Evolutionary conservation across 768 basidiomycete genomes (phyloP).

Genomic region (Leccinum boreale): DNA sequence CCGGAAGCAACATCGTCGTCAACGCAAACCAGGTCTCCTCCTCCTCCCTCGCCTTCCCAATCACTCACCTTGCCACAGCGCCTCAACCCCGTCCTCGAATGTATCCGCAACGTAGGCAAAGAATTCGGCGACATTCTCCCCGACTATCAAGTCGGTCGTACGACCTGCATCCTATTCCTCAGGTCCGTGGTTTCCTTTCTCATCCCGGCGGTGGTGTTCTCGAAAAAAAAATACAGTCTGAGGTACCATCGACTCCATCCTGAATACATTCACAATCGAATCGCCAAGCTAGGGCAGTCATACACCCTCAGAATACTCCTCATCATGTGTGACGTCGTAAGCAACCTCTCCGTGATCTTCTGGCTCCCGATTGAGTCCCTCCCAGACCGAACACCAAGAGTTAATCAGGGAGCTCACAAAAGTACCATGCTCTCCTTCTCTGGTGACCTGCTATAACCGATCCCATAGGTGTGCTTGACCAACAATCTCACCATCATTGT

Average conservation of each 20-base stretch:
- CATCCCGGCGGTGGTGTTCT: not conserved
- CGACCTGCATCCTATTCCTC: constrained; percentile 88
- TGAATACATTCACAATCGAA: constrained; percentile 91
- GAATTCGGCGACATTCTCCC: constrained; percentile 92
- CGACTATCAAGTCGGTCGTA: constrained; percentile 95
- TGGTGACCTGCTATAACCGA: not conserved
- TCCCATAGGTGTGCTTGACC: constrained; percentile 69
- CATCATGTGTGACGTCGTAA: constrained; percentile 87
- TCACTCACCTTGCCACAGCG: constrained; percentile 44
- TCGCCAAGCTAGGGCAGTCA: constrained; percentile 77
- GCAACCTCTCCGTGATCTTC: constrained; percentile 27
- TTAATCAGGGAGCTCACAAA: constrained; percentile 92
- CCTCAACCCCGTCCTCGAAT: constrained; percentile 85
- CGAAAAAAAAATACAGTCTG: constrained; percentile 46
- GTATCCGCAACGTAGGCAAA: constrained; percentile 84
- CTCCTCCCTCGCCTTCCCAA: not conserved
- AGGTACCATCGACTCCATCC: constrained; percentile 96
- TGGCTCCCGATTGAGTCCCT: not conserved
- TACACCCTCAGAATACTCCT: constrained; percentile 86
- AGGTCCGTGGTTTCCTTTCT: constrained; percentile 47
- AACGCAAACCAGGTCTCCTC: constrained; percentile 54
- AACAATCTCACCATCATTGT: constrained; percentile 93
- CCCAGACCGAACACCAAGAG: constrained; percentile 88
- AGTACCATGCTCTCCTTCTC: constrained; percentile 33
- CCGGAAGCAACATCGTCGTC: constrained; percentile 61